Base-by-base conservation (phyloP, 495 filamentous ascomycete genomes). In the Rusavskia elegans region DNA sequence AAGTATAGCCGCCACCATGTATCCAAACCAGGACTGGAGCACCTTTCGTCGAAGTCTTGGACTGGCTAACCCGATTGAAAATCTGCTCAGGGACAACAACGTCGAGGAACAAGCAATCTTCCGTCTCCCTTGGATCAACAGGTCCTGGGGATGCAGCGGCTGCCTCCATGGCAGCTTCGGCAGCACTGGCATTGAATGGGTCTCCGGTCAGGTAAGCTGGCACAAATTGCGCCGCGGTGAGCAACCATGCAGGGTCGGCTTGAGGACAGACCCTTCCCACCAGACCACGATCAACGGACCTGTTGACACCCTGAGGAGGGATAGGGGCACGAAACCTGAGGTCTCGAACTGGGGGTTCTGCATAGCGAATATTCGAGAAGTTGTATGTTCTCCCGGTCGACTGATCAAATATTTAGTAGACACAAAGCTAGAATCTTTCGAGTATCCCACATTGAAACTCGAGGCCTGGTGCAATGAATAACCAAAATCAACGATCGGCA, bases 11-110 rank as follows among this genome's bases (percentile, higher is more conserved):
- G 10, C 81, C 81, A 3, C 81, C 81, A 55, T 74, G 74, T 29
- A 83, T 72, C 72, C 73, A 84, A 2, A 78, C 72, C 50, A 80
- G 59, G 17, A 82, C 78, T 5, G 80, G 77, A 0, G 71, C 72
- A 6, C 54, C 56, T 5, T 53, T 59, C 2, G 39, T 53, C n/a
- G 58, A 52, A 20, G 21, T 54, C n/a, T 35, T 52, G 40, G 42
- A 49, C 11, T 55, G 48, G 13, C 61, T 56, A 5, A 53, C 53
- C 14, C 59, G 54, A 37, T 70, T 60, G 51, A 71, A 76, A 14
- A 72, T 63, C 13, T 57, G 53, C 46, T 71, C 65, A 13, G 74
- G 71, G 7, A 74, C 69, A 20, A 70, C 59, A 6, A 80, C 65
- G 62, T 78, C 75, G 10, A 79, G 61, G 53, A 79, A 80, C 16